Base-by-base conservation (phyloP, 306 rosid genomes). In the Gleditsia sinensis region DNA sequence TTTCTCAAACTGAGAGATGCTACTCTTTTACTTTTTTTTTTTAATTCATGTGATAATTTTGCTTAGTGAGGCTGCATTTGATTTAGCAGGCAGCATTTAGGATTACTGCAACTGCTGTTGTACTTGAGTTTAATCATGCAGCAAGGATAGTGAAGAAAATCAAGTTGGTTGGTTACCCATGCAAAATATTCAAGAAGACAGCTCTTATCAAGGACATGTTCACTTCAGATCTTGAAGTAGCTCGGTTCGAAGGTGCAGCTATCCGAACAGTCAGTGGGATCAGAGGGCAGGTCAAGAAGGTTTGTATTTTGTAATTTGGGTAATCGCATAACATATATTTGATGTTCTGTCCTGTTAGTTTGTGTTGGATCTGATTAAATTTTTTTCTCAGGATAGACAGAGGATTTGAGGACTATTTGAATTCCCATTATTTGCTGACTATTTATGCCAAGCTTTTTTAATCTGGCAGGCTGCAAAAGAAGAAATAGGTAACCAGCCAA, bases 261-360 rank as follows among this genome's bases (percentile, higher is more conserved):
- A 71, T 94, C 80, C 92, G 87, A 60, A 94, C 97, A 25, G 97
- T 94, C 77, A 90, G 96, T 70, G 95, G 95, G 78, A 88, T 94
- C 64, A 88, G 96, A 74, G 99, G 99, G 48, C 96, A 94, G 85
- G 92, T 92, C 70, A 94, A 94, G 88, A 94, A 94, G 99, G 99
- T 94, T 50, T 13, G 82, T 65, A 11, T 37, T 46, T 51, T 56
- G 72, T 78, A 64, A 58, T 57, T 65, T 42, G 63, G 62, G 45
- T 8, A 49, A 33, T 48, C 58, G 3, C 39, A 27, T 69, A 56
- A 42, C 11, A 53, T 60, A 33, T 13, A 58, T 7, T 30, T 49
- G 39, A 43, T 64, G 43, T 56, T 82, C 68, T 78, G 46, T 71
- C 50, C 43, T 16, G 21, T 69, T 66, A 64, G 66, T 36, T 61